Conservation (phyloP, 106 monocot genomes). For the Amphibolis antarctica region DNA sequence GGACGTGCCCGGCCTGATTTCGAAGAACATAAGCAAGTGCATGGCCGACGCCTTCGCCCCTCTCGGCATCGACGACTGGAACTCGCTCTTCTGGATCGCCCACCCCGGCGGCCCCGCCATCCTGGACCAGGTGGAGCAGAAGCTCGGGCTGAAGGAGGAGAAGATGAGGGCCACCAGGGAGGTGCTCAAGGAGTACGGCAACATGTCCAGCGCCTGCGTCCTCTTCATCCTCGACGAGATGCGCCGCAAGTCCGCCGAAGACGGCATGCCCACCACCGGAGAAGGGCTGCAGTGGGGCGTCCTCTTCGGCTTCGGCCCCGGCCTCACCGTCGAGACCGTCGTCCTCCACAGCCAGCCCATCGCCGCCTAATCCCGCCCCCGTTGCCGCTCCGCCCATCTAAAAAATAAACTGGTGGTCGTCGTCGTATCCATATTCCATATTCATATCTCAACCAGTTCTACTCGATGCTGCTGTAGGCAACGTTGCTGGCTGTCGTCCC, state of each 20-base stretch:
- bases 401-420: too few species aligned
- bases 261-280: constrained; percentile 19
- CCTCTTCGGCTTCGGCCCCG: constrained; percentile 26
- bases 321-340: constrained; percentile 26
- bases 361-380: too few species aligned
- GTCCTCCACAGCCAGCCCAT: constrained; percentile 19
- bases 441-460: too few species aligned
- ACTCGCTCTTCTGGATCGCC: constrained; percentile 21
- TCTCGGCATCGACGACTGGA: constrained; percentile 21
- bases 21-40: constrained; percentile 59
- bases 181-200: constrained; percentile 13
- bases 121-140: constrained; percentile 13
- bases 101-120: constrained; percentile 23
- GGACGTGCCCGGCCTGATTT: constrained; percentile 61
- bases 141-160: constrained; percentile 9
- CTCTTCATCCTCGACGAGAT: constrained; percentile 22
- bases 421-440: too few species aligned
- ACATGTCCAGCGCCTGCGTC: constrained; percentile 21
- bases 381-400: too few species aligned
- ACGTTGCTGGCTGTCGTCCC: too few species aligned
- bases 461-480: too few species aligned
- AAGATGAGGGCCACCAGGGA: constrained; percentile 13
- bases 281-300: constrained; percentile 28
- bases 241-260: constrained; percentile 10
- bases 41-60: constrained; percentile 30